Evolutionary conservation across 129 eudicot genomes (phyloP).

Genomic region (Calendula officinalis): DNA sequence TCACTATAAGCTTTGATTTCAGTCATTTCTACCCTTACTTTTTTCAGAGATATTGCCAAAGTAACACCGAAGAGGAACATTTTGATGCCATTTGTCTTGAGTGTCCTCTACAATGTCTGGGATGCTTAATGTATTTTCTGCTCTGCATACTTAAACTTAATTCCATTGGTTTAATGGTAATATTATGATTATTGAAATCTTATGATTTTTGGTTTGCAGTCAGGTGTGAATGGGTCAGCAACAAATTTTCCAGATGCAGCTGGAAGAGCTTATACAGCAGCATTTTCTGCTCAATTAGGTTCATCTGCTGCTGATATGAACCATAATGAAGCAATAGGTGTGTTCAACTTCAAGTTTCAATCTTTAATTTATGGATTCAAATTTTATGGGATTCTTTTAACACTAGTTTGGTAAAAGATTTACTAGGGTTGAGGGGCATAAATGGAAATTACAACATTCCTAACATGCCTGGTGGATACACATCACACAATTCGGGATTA

Average conservation of each 20-base stretch:
- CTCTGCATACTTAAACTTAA: not conserved
- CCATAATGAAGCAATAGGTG: constrained; percentile 46
- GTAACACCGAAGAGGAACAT: constrained; percentile 30
- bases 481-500: constrained; percentile 60
- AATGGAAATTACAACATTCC: constrained; percentile 64
- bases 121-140: constrained; percentile 47
- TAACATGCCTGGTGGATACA: constrained; percentile 60
- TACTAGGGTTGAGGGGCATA: constrained; percentile 62
- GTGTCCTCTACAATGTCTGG: constrained; percentile 54
- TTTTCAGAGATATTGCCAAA: constrained; percentile 25
- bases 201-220: constrained; percentile 47
- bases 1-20: too few relatives aligned
- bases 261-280: constrained; percentile 65
- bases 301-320: constrained; percentile 56
- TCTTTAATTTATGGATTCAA: not conserved
- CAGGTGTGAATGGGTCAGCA: constrained; percentile 62
- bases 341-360: constrained; percentile 16
- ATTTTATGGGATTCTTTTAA: not conserved
- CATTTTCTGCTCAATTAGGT: constrained; percentile 73
- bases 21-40: constrained; percentile 12
- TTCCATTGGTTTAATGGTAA: too few relatives aligned
- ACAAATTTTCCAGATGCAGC: constrained; percentile 57
- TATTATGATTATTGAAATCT: not conserved
- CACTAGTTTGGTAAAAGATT: constrained; percentile 32
- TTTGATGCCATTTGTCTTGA: constrained; percentile 40